Conservation (phyloP, 2,329 filamentous ascomycete species). For the Ophidiomyces ophidiicola region DNA sequence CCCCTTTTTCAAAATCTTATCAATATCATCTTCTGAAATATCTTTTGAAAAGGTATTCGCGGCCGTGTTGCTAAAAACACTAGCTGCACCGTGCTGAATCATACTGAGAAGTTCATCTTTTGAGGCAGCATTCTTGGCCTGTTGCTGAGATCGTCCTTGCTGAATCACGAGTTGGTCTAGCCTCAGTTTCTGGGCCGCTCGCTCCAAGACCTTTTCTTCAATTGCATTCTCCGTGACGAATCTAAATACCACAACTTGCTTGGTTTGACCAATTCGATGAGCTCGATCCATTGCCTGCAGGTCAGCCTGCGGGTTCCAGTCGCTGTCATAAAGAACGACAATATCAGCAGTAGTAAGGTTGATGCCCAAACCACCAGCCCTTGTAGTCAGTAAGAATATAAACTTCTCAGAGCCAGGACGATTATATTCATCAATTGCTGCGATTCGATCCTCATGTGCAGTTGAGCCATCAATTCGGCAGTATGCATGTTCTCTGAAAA, state of each 20-base stretch:
- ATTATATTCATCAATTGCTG: slow-evolving; percentile 97
- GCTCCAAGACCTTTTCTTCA: slow-evolving; percentile 93
- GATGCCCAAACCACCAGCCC: slow-evolving; percentile 91
- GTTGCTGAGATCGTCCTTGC: slow-evolving; percentile 84
- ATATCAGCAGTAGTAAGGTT: slow-evolving; percentile 93
- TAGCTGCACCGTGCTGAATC: slow-evolving; percentile 98
- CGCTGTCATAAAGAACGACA: slow-evolving; percentile 90
- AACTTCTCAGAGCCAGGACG: slow-evolving; percentile 92
- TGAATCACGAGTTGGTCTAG: slow-evolving; percentile 97
- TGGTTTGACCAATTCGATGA: slow-evolving; percentile 95
- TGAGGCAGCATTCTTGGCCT: slow-evolving; percentile 78
- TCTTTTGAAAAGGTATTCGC: slow-evolving; percentile 48
- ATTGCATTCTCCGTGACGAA: slow-evolving; percentile 98
- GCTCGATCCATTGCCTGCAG: slow-evolving; percentile 97
- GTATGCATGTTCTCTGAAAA: slow-evolving; percentile 89
- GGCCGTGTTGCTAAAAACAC: slow-evolving; percentile 69
- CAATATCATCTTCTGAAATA: slow-evolving; percentile 79
- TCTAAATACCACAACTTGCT: slow-evolving; percentile 91
- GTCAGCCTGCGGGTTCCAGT: slow-evolving; percentile 98
- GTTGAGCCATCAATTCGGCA: slow-evolving; percentile 95
- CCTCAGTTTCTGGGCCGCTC: slow-evolving; percentile 90
- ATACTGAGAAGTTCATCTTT: slow-evolving; percentile 94
- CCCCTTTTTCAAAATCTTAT: slow-evolving; percentile 71
- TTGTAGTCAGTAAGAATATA: slow-evolving; percentile 85
- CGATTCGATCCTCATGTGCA: slow-evolving; percentile 92